Conservation (phyloP, 2,329 filamentous ascomycete genomes). For the Colletotrichum tropicale region DNA sequence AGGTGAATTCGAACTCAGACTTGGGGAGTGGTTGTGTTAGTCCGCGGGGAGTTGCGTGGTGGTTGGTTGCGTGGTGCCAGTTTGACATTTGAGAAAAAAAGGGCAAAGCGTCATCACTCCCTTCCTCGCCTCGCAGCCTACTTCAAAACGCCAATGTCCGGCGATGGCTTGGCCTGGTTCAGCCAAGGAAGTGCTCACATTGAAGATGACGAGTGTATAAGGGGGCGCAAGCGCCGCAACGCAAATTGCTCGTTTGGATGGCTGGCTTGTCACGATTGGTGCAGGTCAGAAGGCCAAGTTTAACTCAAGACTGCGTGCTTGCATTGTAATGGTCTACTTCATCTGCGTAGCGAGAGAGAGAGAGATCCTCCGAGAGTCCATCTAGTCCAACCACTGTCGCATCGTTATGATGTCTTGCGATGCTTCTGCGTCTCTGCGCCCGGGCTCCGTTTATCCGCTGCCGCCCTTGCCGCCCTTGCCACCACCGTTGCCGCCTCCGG, state of each 20-base stretch:
- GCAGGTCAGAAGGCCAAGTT: not conserved
- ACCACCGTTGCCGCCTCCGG: not conserved
- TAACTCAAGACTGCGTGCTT: not conserved
- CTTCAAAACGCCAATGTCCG: not conserved
- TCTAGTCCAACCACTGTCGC: not conserved
- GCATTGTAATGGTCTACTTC: not conserved
- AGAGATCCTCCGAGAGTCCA: not conserved
- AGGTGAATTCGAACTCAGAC: not conserved
- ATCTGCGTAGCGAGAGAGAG: not conserved
- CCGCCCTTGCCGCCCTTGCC: not conserved
- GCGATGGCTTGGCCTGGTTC: not conserved
- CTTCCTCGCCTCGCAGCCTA: not conserved
- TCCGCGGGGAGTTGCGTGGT: not conserved
- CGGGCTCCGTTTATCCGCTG: not conserved
- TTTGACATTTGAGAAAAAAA: not conserved
- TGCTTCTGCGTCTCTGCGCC: not conserved
- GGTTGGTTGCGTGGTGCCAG: not conserved
- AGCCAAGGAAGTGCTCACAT: not conserved
- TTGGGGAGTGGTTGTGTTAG: not conserved
- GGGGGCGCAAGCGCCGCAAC: not conserved
- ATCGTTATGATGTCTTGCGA: not conserved
- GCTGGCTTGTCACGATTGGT: not conserved
- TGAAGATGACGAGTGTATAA: not conserved
- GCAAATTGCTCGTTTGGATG: not conserved
- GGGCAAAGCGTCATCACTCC: not conserved